Conservation (phyloP, 129 eudicot species). For the Lactuca sativa region DNA sequence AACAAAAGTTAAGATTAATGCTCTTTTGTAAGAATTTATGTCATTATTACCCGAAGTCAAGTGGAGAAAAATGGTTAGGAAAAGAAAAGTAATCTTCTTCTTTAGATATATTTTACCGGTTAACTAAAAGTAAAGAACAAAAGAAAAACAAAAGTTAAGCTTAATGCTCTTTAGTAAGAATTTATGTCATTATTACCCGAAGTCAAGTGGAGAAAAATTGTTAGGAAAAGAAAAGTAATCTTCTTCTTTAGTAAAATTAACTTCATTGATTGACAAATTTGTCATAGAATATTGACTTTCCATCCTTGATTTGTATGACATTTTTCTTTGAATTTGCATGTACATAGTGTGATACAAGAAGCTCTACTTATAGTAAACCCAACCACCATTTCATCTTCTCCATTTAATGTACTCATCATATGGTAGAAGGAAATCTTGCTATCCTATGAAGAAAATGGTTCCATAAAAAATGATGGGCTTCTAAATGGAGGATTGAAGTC, state of each 20-base stretch:
- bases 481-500: no score
- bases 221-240: conserved; percentile 43
- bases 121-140: not conserved
- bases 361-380: no score
- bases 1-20: not conserved
- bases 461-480: no score
- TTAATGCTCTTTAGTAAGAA: not conserved
- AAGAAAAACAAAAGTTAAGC: not conserved
- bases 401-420: no score
- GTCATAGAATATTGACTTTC: conserved; percentile 23
- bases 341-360: not conserved
- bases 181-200: conserved; percentile 32
- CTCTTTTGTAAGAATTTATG: not conserved
- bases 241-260: conserved; percentile 30
- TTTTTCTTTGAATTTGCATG: conserved; percentile 12
- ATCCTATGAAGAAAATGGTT: no score
- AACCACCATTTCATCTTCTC: no score
- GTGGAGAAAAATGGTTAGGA: conserved; percentile 44
- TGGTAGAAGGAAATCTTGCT: no score
- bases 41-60: conserved; percentile 47
- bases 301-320: conserved; percentile 26
- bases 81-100: conserved; percentile 43
- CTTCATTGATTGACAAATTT: conserved; percentile 42
- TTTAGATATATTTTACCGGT: conserved; percentile 16
- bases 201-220: conserved; percentile 49